These are phyloP conservation scores for Tetradesmus obliquus DNA, from an alignment of 139 green algal species.

Conservation along the genomic window DNA sequence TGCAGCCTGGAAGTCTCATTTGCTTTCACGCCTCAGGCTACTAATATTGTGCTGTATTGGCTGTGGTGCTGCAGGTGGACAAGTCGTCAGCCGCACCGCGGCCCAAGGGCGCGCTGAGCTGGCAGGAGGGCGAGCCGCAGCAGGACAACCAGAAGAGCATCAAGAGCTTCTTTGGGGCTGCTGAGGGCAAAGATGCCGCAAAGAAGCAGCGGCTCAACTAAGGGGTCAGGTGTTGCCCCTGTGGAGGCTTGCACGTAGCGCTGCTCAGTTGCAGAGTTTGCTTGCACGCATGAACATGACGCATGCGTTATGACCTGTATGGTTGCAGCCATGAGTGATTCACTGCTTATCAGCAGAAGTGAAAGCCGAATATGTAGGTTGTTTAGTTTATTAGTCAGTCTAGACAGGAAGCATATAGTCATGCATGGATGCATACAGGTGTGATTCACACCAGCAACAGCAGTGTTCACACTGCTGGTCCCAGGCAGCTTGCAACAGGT, in stretches of 20 bases:
- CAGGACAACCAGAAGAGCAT: conserved; percentile 23
- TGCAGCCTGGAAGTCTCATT: background rate
- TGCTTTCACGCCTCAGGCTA: background rate
- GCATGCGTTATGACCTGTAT: too few species aligned
- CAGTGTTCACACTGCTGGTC: background rate
- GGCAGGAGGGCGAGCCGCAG: background rate
- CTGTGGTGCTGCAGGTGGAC: conserved; percentile 13
- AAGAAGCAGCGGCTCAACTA: conserved; percentile 30
- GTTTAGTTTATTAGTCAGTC: too few species aligned
- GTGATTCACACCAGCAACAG: background rate
- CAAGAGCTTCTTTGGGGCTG: conserved; percentile 29
- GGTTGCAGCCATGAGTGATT: too few species aligned
- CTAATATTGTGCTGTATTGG: background rate
- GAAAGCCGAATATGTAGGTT: too few species aligned
- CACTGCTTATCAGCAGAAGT: too few species aligned
- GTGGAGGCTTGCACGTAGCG: background rate
- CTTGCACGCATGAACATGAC: background rate
- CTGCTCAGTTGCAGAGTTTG: background rate
- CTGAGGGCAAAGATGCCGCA: background rate
- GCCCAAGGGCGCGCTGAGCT: background rate
- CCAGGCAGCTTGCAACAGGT: background rate
- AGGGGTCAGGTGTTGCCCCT: background rate
- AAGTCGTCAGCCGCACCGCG: background rate
- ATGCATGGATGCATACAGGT: background rate
- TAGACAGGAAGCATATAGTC: too few species aligned